Evolutionary conservation across 2,329 filamentous ascomycete genomes (phyloP).

Genomic region (Xylariaceae sp.): DNA sequence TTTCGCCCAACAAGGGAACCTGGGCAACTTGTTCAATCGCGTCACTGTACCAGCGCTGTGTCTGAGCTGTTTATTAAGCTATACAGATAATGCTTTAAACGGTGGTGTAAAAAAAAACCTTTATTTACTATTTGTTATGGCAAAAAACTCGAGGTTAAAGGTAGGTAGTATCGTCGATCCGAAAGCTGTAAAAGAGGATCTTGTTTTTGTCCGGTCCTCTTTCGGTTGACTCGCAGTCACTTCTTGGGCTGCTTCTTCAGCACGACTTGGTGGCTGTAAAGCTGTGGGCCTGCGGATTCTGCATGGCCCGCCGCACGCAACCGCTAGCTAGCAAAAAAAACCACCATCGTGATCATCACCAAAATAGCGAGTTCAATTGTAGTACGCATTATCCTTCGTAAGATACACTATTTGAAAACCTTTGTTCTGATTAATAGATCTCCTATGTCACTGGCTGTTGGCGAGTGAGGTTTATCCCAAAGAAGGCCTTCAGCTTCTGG

Average conservation of each 20-base stretch:
- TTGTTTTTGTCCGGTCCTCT: slow-evolving; percentile 33
- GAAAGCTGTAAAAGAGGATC: slow-evolving; percentile 30
- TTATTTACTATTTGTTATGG: slow-evolving; percentile 15
- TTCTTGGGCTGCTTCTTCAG: slow-evolving; percentile 34
- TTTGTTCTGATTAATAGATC: no score
- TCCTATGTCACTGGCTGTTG: no score
- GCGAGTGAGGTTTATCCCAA: no score
- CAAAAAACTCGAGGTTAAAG: slow-evolving; percentile 20
- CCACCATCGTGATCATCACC: no score
- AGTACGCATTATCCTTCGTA: no score
- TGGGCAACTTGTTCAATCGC: slow-evolving; percentile 19
- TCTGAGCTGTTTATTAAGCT: neutral
- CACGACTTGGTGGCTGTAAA: slow-evolving; percentile 38
- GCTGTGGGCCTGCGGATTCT: slow-evolving; percentile 31
- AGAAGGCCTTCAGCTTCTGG: no score
- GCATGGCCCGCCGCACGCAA: slow-evolving; percentile 38
- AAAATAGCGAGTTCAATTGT: no score
- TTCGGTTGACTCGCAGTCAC: slow-evolving; percentile 33
- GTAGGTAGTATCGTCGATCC: slow-evolving; percentile 31
- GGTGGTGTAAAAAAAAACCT: slow-evolving; percentile 13
- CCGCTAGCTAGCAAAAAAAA: no score
- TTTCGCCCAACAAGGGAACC: slow-evolving; percentile 12
- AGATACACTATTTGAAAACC: no score
- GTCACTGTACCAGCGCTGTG: slow-evolving; percentile 19
- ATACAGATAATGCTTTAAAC: slow-evolving; percentile 2